Base-by-base conservation (phyloP, 1,284 basidiomycete species). In the Cryptococcus depauperatus region DNA sequence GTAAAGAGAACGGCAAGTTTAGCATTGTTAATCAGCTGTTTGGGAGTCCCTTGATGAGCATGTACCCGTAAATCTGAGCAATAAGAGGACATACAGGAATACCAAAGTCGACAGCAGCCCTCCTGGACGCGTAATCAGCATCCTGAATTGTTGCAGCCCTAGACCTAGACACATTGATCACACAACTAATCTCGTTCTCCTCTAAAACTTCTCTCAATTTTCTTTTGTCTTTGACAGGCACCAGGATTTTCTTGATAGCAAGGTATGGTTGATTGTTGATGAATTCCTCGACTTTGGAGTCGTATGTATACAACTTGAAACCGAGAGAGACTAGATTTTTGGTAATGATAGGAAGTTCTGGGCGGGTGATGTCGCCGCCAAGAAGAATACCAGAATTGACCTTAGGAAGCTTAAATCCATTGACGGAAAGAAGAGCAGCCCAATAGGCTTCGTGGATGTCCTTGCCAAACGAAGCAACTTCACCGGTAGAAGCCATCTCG, bases 401-500 rank as follows among this genome's bases (percentile, higher is more conserved):
- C 48, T 93, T 93, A 67, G 90, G 87, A 56, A 83, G 73, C 64
- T 82, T 82, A 47, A 70, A 64, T 37, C 76, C 77, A 59, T 79
- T 82, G 52, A 81, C 83, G 43, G 86, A 86, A 4, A 79, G 79
- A 37, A 93, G 77, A n/a, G 87, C 84, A 42, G 46, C 18, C 93
- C 92, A 97, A 73, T 96, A 97, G 9, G 93, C 95, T 71, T 98
- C 95, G 63, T 92, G 83, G 33, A 97, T 76, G 66, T 96, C 86
- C 64, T 82, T 81, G 37, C 93, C 95, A 66, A 98, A 98, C 55
- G 86, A 84, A n/a, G 95, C 95, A 18, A 98, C 90, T 71, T 98
- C 93, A 45, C 93, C 95, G 5, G 95, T 98, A 60, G 87, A 92
- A 0, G 93, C 91, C 95, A 98, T 98, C 76, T 97, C 90, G 52